Conservation (phyloP, 2,329 filamentous ascomycete genomes). For the Cladosporium oxysporum region DNA sequence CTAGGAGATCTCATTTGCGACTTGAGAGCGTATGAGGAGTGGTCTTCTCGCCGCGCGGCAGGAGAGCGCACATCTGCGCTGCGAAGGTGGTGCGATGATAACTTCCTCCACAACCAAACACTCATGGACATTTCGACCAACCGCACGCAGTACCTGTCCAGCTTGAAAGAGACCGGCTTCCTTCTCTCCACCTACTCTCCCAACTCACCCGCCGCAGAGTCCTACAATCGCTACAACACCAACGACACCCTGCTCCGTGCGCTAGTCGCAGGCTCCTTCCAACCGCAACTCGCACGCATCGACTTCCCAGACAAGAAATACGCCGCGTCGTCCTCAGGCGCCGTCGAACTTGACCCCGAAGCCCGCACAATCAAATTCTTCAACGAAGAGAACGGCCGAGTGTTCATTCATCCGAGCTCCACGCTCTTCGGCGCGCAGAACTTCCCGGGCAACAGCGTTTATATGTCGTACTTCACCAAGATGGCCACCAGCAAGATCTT, state of each 20-base stretch:
- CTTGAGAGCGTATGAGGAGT: constrained; percentile 78
- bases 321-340: constrained; percentile 79
- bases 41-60: constrained; percentile 67
- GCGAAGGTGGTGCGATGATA: constrained; percentile 77
- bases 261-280: constrained; percentile 54
- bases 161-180: constrained; percentile 84
- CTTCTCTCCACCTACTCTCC: constrained; percentile 49
- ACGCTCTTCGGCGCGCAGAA: constrained; percentile 80
- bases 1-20: constrained; percentile 91
- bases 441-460: constrained; percentile 73
- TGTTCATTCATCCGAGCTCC: constrained; percentile 90
- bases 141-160: constrained; percentile 78
- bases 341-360: constrained; percentile 90
- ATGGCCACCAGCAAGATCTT: constrained; percentile 93
- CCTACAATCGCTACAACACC: constrained; percentile 51
- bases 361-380: constrained; percentile 92
- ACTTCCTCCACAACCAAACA: constrained; percentile 81
- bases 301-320: constrained; percentile 96
- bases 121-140: constrained; percentile 88
- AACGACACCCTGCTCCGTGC: constrained; percentile 51
- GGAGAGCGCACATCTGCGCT: constrained; percentile 60
- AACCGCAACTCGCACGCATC: constrained; percentile 86
- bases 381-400: constrained; percentile 75
- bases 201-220: constrained; percentile 28
- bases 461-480: constrained; percentile 87